Evolutionary conservation across 148 eudicot genomes (phyloP), one percentile per base, ranked within the genome.

Genomic region (Camellia japonica): DNA sequence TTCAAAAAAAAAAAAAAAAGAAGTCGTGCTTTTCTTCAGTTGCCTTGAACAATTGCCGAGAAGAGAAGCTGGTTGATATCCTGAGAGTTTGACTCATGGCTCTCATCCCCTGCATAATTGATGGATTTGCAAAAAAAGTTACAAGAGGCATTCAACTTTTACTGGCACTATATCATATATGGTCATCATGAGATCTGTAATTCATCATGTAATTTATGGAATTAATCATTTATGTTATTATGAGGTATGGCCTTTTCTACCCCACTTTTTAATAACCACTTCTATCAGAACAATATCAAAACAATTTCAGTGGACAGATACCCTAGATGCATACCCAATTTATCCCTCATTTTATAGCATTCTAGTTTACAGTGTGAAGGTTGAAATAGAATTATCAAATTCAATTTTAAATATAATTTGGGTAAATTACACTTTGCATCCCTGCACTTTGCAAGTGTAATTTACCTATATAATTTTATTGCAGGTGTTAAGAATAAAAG

Each of bases 31-130:
- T 59, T 43, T 42, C 8, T 77, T 87, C 47, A 87, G 79, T 71
- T 88, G 79, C 87, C 80, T 56, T 86, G 81, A 62, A 88, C 90
- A 70, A 92, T 90, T 75, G 92, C 90, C 4, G 97, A 91, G 80
- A 93, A 89, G 74, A 93, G 78, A 87, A 91, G 46, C 79, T 90
- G 85, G 89, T 93, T 93, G 58, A 93, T 89, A 78, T 93, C 87
- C 76, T 89, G 87, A 44, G 90, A 80, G 51, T 79, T 86, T 20
- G 85, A 80, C 69, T 83, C 90, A 19, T 82, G 88, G 49, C 54
- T 84, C 60, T 82, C 92, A 44, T 88, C 85, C 11, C 80, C 92
- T 86, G 86, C 76, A 75, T 20, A 75, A 77, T 20, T 20, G 14
- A 19, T 44, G 76, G 0, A 3, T 20, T 78, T 66, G n/a, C 59